A percentile compares a stretch with the other conserved stretches of the same genome.
Conservation (phyloP, 2,329 filamentous ascomycete genomes). For the Acephala macrosclerotiorum region DNA sequence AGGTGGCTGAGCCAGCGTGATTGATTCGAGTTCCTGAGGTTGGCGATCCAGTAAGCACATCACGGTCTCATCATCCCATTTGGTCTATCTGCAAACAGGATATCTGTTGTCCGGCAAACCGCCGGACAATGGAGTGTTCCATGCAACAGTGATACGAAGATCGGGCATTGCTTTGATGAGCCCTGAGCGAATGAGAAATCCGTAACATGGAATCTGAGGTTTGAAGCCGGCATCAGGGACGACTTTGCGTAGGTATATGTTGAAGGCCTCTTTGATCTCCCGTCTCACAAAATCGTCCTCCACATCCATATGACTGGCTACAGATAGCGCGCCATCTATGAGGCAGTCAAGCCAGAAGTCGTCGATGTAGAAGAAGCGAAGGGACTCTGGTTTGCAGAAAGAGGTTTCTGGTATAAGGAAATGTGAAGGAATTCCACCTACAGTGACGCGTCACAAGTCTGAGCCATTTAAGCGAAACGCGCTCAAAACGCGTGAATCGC, state of each 20-base stretch:
- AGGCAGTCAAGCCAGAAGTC: constrained; percentile 51
- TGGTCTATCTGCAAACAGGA: constrained; percentile 13
- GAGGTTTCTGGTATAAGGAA: constrained; percentile 49
- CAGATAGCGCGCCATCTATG: constrained; percentile 52
- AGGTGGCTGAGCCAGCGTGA: constrained; percentile 47
- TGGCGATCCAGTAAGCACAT: constrained; percentile 45
- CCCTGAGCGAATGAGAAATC: constrained; percentile 49
- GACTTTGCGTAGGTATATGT: constrained; percentile 42
- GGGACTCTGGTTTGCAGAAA: not conserved
- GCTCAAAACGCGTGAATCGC: no score
- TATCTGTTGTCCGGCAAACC: constrained; percentile 2
- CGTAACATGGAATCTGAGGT: constrained; percentile 48
- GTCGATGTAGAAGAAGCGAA: constrained; percentile 56
- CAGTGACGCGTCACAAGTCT: no score
- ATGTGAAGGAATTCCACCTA: constrained; percentile 49
- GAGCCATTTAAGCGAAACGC: no score
- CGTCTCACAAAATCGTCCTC: constrained; percentile 41
- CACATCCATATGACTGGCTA: constrained; percentile 48
- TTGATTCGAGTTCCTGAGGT: constrained; percentile 39
- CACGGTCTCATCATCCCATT: constrained; percentile 41
- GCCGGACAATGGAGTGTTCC: no score
- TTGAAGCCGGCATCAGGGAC: constrained; percentile 3
- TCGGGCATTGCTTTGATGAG: constrained; percentile 49
- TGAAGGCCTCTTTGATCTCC: constrained; percentile 45
- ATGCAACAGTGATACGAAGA: constrained; percentile 39